Conservation (phyloP, 129 eudicot genomes). For the Ambrosia artemisiifolia region DNA sequence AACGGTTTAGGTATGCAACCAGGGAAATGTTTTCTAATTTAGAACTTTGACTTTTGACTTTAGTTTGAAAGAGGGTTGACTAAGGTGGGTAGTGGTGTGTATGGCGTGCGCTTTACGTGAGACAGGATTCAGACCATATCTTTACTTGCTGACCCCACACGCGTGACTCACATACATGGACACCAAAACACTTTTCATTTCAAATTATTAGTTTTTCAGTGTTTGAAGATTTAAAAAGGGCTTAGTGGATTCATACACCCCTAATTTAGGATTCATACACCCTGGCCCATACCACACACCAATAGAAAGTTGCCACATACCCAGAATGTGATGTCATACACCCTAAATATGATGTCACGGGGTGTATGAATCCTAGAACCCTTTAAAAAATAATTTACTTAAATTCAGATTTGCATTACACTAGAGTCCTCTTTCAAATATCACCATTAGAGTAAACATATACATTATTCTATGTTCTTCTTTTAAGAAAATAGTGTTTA, state of each 20-base stretch:
- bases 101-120: constrained; percentile 46
- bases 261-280: no score
- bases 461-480: no score
- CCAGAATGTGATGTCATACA: no score
- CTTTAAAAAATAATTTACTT: background rate
- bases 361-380: no score
- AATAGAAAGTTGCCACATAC: no score
- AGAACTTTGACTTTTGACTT: constrained; percentile 14
- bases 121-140: constrained; percentile 29
- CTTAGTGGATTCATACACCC: no score
- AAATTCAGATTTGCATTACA: no score
- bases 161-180: constrained; percentile 26
- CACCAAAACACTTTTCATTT: constrained; percentile 11
- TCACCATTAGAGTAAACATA: no score
- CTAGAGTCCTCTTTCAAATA: no score
- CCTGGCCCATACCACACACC: no score
- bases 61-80: constrained; percentile 25
- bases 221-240: background rate
- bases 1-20: background rate
- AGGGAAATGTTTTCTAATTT: background rate
- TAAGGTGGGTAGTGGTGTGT: constrained; percentile 4
- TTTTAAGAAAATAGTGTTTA: no score
- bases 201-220: background rate
- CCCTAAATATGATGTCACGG: no score
- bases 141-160: constrained; percentile 27